These are phyloP conservation scores for Pleurozium schreberi DNA, from an alignment of 225 moss, liverwort and hornwort genomes.

Conservation along the genomic window DNA sequence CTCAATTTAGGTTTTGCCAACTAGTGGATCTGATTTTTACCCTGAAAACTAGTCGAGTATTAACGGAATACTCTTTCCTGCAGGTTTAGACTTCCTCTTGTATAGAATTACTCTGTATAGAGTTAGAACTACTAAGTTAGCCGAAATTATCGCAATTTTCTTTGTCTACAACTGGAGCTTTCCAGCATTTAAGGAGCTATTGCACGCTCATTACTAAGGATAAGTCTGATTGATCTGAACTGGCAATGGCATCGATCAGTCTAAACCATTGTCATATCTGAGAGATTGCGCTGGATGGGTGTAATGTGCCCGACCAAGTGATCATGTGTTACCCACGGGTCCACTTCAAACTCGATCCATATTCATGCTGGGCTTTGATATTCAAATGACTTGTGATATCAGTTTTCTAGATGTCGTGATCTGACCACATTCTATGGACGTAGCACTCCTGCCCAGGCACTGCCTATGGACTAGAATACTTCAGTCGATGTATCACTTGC, in stretches of 20 bases:
- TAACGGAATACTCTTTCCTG: not conserved
- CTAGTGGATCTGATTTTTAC: slow-evolving; percentile 1
- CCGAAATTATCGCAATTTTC: slow-evolving; percentile 3
- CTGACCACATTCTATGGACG: not conserved
- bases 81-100: slow-evolving; percentile 20
- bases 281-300: not conserved
- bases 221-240: slow-evolving; percentile 2
- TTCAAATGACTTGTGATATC: not conserved
- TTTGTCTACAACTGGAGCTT: slow-evolving; percentile 16
- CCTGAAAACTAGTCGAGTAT: not conserved
- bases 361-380: not conserved
- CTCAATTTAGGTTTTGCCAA: not conserved
- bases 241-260: slow-evolving; percentile 8
- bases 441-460: not conserved
- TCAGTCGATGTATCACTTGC: not conserved
- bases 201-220: slow-evolving; percentile 3
- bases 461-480: not conserved
- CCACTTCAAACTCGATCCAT: not conserved
- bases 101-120: slow-evolving; percentile 30
- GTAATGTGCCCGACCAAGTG: not conserved
- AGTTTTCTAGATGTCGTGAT: not conserved
- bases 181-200: slow-evolving; percentile 21
- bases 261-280: not conserved
- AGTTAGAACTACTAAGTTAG: not conserved
- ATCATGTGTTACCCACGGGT: not conserved